Evolutionary conservation across 176 grass and related monocot genomes (phyloP).

Genomic region (Carex myosuroides): DNA sequence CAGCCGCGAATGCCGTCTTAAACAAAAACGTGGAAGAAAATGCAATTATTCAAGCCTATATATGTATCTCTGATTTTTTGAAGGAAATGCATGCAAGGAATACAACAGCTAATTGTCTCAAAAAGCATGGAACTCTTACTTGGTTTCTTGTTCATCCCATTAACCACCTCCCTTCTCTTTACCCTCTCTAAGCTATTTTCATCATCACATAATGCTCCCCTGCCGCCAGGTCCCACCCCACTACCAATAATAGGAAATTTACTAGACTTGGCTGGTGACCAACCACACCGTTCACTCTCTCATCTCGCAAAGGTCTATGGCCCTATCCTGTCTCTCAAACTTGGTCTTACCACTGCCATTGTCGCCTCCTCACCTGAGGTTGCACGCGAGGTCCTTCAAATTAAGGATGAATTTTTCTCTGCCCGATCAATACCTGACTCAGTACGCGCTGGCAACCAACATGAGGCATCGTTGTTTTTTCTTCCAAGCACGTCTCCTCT

Average conservation of each 20-base stretch:
- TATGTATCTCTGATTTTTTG: too few species aligned
- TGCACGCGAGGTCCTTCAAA: not conserved
- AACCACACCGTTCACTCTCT: not conserved
- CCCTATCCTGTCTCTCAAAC: slow-evolving; percentile 15
- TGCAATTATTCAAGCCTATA: too few species aligned
- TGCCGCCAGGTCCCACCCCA: not conserved
- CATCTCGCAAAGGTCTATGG: not conserved
- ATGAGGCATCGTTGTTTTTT: not conserved
- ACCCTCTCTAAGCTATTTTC: not conserved
- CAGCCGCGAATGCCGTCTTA: too few species aligned
- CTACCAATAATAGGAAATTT: not conserved
- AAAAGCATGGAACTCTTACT: not conserved
- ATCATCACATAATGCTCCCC: not conserved
- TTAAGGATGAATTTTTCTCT: not conserved
- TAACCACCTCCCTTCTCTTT: not conserved
- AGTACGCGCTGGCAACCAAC: not conserved
- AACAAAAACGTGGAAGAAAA: too few species aligned
- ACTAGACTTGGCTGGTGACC: not conserved
- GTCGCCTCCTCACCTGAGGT: slow-evolving; percentile 9
- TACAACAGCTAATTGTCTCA: too few species aligned
- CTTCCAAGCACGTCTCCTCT: not conserved
- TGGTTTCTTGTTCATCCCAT: not conserved
- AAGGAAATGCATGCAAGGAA: too few species aligned
- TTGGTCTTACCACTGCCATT: not conserved
- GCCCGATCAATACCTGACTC: not conserved